Evolutionary conservation across 371 early-diverging fungal genomes (phyloP).

Genomic region (Nematocida displodere): DNA sequence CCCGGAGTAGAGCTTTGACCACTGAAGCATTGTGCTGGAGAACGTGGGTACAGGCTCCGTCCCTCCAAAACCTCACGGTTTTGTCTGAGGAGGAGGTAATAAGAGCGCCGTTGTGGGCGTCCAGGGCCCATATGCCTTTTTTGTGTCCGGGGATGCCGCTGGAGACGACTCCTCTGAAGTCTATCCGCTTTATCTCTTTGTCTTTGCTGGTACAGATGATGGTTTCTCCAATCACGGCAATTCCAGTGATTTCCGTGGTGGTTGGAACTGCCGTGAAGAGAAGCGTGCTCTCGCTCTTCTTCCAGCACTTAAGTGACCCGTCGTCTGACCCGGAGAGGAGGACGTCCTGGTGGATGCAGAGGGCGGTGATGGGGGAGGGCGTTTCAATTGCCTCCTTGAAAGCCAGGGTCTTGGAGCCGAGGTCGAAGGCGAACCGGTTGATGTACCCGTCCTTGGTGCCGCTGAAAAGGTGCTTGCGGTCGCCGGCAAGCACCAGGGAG

Average conservation of each 20-base stretch:
- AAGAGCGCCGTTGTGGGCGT: neutral
- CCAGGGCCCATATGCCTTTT: conserved; percentile 44
- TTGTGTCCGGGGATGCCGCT: conserved; percentile 24
- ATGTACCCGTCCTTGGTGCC: conserved; percentile 47
- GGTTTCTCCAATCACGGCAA: conserved; percentile 8
- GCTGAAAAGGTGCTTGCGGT: conserved; percentile 1
- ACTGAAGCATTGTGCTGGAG: conserved; percentile 49
- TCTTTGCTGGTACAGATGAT: conserved; percentile 26
- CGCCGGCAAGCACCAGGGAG: neutral
- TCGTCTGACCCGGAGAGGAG: conserved; percentile 25
- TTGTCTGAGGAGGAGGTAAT: conserved; percentile 30
- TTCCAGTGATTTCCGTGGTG: conserved; percentile 37
- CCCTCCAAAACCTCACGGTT: conserved; percentile 45
- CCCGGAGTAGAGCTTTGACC: conserved; percentile 16
- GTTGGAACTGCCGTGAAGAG: conserved; percentile 5
- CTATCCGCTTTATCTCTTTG: conserved; percentile 19
- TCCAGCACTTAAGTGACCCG: conserved; percentile 33
- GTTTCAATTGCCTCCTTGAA: neutral
- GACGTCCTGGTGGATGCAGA: conserved; percentile 14
- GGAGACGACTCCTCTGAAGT: neutral
- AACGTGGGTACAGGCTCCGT: neutral
- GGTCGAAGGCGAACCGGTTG: neutral
- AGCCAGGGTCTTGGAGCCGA: neutral
- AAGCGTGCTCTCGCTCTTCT: neutral
- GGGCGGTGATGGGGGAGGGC: conserved; percentile 15